Percentiles rank a stretch among this genome's conserved stretches.
Evolutionary conservation across 2,329 filamentous ascomycete species (phyloP).

Genomic region (Aspergillus piperis): DNA sequence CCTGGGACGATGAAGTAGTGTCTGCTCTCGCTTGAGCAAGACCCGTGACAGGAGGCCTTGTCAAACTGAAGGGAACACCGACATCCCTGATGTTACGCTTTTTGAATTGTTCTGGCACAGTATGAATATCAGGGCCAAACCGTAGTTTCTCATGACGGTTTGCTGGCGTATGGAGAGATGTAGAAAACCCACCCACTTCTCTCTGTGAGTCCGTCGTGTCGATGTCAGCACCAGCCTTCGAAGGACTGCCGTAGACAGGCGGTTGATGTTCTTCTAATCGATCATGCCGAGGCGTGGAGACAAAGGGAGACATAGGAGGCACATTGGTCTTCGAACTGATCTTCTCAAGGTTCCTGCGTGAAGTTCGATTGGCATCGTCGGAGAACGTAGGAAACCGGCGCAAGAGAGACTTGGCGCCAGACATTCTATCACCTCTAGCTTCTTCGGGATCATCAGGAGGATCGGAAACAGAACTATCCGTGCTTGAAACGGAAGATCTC

Average conservation of each 20-base stretch:
- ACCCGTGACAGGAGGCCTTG: slow-evolving; percentile 48
- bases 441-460: slow-evolving; percentile 49
- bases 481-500: slow-evolving; percentile 48
- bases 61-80: slow-evolving; percentile 33
- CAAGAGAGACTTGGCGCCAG: slow-evolving; percentile 30
- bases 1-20: slow-evolving; percentile 24
- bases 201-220: slow-evolving; percentile 14
- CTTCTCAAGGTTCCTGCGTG: slow-evolving; percentile 38
- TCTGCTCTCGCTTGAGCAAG: slow-evolving; percentile 45
- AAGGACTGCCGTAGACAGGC: slow-evolving; percentile 19
- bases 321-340: slow-evolving; percentile 43
- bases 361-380: slow-evolving; percentile 36
- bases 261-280: slow-evolving; percentile 31
- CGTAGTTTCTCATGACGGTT: slow-evolving; percentile 27
- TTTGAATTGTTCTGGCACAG: slow-evolving; percentile 25
- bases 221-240: slow-evolving; percentile 14
- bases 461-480: slow-evolving; percentile 49
- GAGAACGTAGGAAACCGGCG: slow-evolving; percentile 37
- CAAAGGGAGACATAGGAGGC: slow-evolving; percentile 54
- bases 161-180: slow-evolving; percentile 12
- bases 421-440: slow-evolving; percentile 31
- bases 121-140: slow-evolving; percentile 32
- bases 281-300: slow-evolving; percentile 48
- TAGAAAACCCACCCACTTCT: slow-evolving; percentile 7
- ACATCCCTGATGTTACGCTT: slow-evolving; percentile 30